Percentiles rank a stretch among this genome's conserved stretches.
Conservation (phyloP, 176 grass and related monocot genomes). For the Paspalum vaginatum region DNA sequence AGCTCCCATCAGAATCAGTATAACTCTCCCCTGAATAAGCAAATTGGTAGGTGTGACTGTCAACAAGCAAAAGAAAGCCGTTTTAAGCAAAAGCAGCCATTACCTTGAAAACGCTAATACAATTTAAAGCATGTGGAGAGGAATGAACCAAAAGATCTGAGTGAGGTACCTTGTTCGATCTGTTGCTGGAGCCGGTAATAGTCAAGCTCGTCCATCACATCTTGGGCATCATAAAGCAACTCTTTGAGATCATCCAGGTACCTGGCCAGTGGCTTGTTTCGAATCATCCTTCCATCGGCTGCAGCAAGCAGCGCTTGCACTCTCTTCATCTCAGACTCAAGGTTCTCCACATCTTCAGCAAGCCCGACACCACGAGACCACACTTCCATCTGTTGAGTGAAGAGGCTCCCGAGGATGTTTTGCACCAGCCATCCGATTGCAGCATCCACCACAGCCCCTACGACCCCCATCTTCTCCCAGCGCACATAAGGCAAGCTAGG, state of each 20-base stretch:
- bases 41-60: neutral
- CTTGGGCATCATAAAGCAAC: neutral
- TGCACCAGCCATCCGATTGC: constrained; percentile 31
- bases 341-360: neutral
- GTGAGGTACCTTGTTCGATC: neutral
- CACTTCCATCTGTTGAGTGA: neutral
- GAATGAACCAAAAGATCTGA: no score
- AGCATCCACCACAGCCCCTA: neutral
- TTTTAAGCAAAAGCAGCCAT: neutral
- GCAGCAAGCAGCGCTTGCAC: neutral
- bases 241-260: neutral
- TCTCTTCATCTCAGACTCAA: neutral
- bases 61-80: neutral
- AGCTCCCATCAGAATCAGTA: neutral
- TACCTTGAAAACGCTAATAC: neutral
- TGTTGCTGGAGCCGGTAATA: neutral
- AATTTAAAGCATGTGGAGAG: neutral
- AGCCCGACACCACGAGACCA: constrained; percentile 20
- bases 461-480: neutral
- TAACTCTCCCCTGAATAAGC: neutral
- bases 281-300: neutral
- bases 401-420: constrained; percentile 16
- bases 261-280: neutral
- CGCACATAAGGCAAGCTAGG: neutral
- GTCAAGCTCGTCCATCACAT: constrained; percentile 21